phyloP scores from a whole-genome alignment of 106 monocot species.

The Ottelia alismoides region DNA sequence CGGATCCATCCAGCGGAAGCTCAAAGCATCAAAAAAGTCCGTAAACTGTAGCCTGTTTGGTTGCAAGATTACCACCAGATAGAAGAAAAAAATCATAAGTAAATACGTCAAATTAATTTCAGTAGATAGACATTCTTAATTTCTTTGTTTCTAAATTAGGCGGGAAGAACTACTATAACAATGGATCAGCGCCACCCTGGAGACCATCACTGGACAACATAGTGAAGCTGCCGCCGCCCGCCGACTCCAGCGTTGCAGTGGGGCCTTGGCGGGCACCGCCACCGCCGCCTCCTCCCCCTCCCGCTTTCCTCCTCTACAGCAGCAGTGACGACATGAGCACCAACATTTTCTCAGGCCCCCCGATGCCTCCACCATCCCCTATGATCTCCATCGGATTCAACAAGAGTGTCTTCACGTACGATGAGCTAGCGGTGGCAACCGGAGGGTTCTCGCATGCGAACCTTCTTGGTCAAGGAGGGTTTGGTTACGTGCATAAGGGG shows the following conservation, averaged over 20 bases:
- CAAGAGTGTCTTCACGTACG: slow-evolving; percentile 57
- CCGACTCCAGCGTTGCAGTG: too few relatives aligned
- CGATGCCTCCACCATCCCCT: not conserved
- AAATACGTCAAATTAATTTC: too few relatives aligned
- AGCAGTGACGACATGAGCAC: slow-evolving; percentile 29
- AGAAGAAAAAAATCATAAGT: not conserved
- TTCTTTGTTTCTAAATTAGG: not conserved
- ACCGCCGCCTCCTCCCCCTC: too few relatives aligned
- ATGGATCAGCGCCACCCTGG: slow-evolving; percentile 13
- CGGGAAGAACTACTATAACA: slow-evolving; percentile 16
- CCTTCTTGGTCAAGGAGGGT: slow-evolving; percentile 60
- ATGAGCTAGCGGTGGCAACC: slow-evolving; percentile 46
- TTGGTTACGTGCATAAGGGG: slow-evolving; percentile 60
- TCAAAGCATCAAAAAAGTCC: slow-evolving; percentile 15
- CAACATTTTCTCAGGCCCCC: slow-evolving; percentile 16
- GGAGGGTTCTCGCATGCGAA: slow-evolving; percentile 32
- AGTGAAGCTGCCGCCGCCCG: slow-evolving; percentile 14
- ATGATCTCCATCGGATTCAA: not conserved
- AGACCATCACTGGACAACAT: not conserved
- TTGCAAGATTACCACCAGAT: too few relatives aligned
- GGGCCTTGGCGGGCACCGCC: slow-evolving; percentile 24
- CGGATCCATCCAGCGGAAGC: slow-evolving; percentile 8
- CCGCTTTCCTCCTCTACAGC: too few relatives aligned
- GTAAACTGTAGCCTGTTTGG: not conserved
- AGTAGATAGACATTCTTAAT: not conserved